A percentile compares a stretch with the other conserved stretches of the same genome.
Conservation (phyloP, 2,329 filamentous ascomycete species). For the Fonsecaea erecta region DNA sequence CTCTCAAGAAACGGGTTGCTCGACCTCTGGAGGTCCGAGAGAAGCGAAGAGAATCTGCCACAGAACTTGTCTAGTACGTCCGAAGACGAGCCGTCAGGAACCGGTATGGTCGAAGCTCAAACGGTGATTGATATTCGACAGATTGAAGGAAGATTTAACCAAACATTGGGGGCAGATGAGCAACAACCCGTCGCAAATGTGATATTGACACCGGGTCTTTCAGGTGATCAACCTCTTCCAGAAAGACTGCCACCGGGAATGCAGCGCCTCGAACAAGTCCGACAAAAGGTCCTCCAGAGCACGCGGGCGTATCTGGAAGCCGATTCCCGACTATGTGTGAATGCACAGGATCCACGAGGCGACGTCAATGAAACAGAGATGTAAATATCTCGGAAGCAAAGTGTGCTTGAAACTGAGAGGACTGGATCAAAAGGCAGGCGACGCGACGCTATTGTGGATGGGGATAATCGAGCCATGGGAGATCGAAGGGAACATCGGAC, state of each 20-base stretch:
- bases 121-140: background rate
- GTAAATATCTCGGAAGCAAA: background rate
- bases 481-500: background rate
- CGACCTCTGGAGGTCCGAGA: background rate
- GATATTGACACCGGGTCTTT: background rate
- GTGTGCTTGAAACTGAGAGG: too few relatives aligned
- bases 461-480: background rate
- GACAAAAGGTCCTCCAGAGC: conserved; percentile 3
- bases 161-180: background rate
- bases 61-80: background rate
- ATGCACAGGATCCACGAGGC: background rate
- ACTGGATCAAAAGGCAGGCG: too few relatives aligned
- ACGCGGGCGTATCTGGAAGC: conserved; percentile 1
- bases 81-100: background rate
- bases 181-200: background rate
- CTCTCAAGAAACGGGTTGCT: background rate
- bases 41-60: background rate
- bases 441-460: background rate
- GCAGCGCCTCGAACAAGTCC: conserved; percentile 3
- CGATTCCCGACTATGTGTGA: background rate
- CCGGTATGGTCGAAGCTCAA: background rate
- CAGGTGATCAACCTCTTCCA: background rate
- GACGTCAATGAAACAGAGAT: background rate
- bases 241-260: background rate
- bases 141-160: background rate